Evolutionary conservation across 2,329 filamentous ascomycete genomes (phyloP).

Genomic region (Metarhizium robertsii): DNA sequence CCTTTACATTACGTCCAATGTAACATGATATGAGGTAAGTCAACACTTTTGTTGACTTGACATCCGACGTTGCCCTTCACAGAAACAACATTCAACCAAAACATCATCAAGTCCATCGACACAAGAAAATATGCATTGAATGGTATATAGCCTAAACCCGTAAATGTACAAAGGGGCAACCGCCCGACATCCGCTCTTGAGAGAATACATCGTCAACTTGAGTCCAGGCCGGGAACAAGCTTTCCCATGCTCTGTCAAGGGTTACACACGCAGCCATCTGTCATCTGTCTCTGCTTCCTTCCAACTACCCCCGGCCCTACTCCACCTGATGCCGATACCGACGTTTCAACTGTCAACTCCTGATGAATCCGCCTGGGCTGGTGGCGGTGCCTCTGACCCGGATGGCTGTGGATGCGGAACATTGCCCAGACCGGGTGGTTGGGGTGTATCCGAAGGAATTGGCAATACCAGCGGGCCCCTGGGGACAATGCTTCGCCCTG

Average conservation of each 20-base stretch:
- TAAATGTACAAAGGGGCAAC: constrained; percentile 4
- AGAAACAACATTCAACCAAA: background rate
- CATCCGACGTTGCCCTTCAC: background rate
- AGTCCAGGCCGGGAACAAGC: background rate
- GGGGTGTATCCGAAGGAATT: constrained; percentile 24
- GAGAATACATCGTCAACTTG: background rate
- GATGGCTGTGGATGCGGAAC: constrained; percentile 23
- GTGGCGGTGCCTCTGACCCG: constrained; percentile 20
- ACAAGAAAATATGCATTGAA: constrained; percentile 6
- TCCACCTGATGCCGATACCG: background rate
- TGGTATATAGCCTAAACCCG: constrained; percentile 1
- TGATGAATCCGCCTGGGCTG: constrained; percentile 20
- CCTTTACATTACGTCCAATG: too few species aligned
- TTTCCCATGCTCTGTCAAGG: background rate
- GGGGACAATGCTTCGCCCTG: constrained; percentile 54
- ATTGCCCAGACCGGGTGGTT: constrained; percentile 25
- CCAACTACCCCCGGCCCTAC: background rate
- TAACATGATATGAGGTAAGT: too few species aligned
- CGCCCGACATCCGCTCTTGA: background rate
- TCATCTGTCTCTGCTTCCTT: background rate
- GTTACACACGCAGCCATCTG: background rate
- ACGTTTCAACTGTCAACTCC: constrained; percentile 14
- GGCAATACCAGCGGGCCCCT: constrained; percentile 31
- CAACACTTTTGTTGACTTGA: too few species aligned
- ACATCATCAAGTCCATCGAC: background rate